Base-by-base conservation (phyloP, 2,329 filamentous ascomycete genomes). In the Neobulgaria alba region DNA sequence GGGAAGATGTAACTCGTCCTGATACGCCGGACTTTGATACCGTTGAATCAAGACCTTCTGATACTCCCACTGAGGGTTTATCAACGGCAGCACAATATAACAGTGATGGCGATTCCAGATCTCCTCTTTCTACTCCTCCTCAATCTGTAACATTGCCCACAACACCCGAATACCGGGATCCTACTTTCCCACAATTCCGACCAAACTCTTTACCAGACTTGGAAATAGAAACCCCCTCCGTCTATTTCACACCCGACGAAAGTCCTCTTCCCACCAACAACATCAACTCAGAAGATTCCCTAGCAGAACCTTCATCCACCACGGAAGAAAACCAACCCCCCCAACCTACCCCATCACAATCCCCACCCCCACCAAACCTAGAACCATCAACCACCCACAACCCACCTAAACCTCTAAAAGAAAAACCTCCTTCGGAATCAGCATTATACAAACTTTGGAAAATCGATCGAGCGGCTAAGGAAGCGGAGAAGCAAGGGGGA, bases 401-500 rank as follows among this genome's bases (percentile, higher is more conserved):
- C 7, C n/a, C n/a, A n/a, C n/a, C n/a, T n/a, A 26, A 26, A 26
- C 7, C 7, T 7, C 7, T 12, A 26, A 23, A 38, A 14, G 43
- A 38, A 17, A 35, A 41, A 16, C 23, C 14, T 16, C 41, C 44
- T 2, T 30, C 29, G 2, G 36, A 45, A 23, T 43, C 49, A 10
- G 35, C 17, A 5, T 34, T 56, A 5, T 55, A 48, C 37, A 33
- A 45, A 21, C 50, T 55, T 16, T 55, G 51, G 53, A 40, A 46
- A 17, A 35, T 35, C 17, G 56, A 59, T 10, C 39, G 33, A 17
- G 47, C 45, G 3, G 48, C 41, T 4, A 41, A 47, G 73, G 81
- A 88, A 57, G 81, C 85, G 2, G 70, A 69, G 41, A 67, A 72
- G 43, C 72, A 86, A 18, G 86, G 84, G n/a, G 89, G 88, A 1